Percentiles rank a stretch among this genome's conserved stretches.
These are phyloP conservation scores for Xylariales sp. DNA, from an alignment of 2,329 filamentous ascomycete genomes.

Conservation along the genomic window DNA sequence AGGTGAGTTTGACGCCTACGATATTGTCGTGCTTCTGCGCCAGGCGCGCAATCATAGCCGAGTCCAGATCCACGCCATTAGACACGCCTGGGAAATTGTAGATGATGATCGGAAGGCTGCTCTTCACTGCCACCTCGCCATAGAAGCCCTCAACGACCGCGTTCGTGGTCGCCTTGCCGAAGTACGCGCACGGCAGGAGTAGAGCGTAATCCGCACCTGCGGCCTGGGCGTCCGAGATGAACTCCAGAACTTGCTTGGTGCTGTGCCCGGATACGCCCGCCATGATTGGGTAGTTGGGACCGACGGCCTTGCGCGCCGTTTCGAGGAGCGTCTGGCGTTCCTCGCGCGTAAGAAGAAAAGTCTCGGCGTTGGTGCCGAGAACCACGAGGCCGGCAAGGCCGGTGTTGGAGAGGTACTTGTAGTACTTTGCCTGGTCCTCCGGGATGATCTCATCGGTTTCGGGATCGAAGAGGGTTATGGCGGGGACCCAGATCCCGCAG, in stretches of 20 bases:
- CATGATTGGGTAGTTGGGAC: constrained; percentile 52
- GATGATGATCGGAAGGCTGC: constrained; percentile 54
- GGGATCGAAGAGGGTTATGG: constrained; percentile 49
- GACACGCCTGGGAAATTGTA: constrained; percentile 68
- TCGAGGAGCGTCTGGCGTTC: constrained; percentile 53
- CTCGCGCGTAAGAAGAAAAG: constrained; percentile 49
- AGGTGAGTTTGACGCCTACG: constrained; percentile 63
- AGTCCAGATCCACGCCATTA: constrained; percentile 65
- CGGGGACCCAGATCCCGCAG: constrained; percentile 42
- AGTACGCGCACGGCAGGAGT: constrained; percentile 60
- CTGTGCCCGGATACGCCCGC: constrained; percentile 61
- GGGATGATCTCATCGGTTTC: constrained; percentile 41
- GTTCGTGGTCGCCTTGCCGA: constrained; percentile 56
- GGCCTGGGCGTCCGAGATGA: constrained; percentile 50
- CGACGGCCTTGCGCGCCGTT: constrained; percentile 49
- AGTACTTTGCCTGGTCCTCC: constrained; percentile 42
- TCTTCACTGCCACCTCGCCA: constrained; percentile 47
- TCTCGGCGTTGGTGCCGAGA: constrained; percentile 30
- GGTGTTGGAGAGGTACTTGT: constrained; percentile 39
- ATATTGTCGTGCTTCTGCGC: constrained; percentile 47
- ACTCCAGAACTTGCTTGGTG: constrained; percentile 58
- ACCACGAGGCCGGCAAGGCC: constrained; percentile 28
- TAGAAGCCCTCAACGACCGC: constrained; percentile 57
- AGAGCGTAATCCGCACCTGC: constrained; percentile 60
- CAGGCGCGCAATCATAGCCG: constrained; percentile 52